Evolutionary conservation across 176 grass and related monocot genomes (phyloP).

Genomic region (Musa itinerans): DNA sequence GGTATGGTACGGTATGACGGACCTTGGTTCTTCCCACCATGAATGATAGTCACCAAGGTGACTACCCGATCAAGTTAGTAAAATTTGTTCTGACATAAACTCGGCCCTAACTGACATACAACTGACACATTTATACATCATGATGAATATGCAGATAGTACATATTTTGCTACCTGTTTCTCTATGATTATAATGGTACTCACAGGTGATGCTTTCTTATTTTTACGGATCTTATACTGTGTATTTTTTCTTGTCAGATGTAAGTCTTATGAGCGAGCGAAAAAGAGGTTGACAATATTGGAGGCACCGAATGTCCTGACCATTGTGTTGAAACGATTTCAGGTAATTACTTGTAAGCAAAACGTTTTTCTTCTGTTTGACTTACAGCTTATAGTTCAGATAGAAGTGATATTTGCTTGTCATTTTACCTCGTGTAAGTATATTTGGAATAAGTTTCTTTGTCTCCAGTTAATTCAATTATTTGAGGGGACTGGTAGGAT

Average conservation of each 20-base stretch:
- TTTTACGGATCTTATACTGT: not conserved
- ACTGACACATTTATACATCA: too few relatives aligned
- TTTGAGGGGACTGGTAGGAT: not conserved
- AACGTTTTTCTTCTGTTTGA: not conserved
- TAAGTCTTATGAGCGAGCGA: constrained; percentile 28
- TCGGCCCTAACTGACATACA: too few relatives aligned
- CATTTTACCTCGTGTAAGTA: constrained; percentile 4
- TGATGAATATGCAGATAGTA: too few relatives aligned
- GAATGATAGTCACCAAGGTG: too few relatives aligned
- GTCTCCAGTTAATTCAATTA: not conserved
- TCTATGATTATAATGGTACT: not conserved
- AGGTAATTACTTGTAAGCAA: constrained; percentile 5
- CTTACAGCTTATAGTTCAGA: constrained; percentile 3
- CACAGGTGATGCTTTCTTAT: not conserved
- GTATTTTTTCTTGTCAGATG: constrained; percentile 11
- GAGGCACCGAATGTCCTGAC: constrained; percentile 29
- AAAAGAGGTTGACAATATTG: constrained; percentile 29
- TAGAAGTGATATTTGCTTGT: not conserved
- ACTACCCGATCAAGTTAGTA: too few relatives aligned
- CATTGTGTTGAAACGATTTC: constrained; percentile 25
- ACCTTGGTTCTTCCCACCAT: too few relatives aligned
- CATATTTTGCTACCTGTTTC: not conserved
- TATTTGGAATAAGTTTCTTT: not conserved
- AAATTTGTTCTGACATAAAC: too few relatives aligned
- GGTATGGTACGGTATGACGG: too few relatives aligned